Conservation (phyloP, 78 protist species). For the Chrysochromulina tobinii region DNA sequence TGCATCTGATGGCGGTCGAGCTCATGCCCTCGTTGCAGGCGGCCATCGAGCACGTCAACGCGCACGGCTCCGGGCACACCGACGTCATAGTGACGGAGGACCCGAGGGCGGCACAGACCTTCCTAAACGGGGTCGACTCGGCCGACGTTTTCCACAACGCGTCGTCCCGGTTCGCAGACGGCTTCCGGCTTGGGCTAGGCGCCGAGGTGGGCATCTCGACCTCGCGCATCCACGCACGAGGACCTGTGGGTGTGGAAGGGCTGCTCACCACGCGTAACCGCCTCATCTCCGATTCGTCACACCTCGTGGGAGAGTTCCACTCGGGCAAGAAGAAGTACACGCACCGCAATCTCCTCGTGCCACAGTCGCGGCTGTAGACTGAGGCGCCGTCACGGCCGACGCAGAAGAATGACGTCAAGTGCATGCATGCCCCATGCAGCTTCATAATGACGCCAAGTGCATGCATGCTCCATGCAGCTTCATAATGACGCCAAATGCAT, state of each 20-base stretch:
- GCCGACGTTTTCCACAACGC: constrained; percentile 87
- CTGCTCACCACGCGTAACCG: background rate
- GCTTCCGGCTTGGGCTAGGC: constrained; percentile 42
- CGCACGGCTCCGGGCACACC: constrained; percentile 79
- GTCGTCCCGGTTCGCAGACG: constrained; percentile 43
- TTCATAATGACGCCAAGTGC: too few species aligned
- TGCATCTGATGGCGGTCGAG: constrained; percentile 17
- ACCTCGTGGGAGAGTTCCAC: background rate
- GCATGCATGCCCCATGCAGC: too few species aligned
- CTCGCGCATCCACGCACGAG: constrained; percentile 20
- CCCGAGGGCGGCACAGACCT: background rate
- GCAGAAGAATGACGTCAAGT: too few species aligned
- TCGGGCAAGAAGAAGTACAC: background rate
- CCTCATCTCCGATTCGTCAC: background rate
- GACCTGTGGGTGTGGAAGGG: constrained; percentile 53
- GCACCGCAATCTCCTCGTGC: background rate
- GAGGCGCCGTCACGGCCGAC: too few species aligned
- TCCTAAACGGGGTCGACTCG: constrained; percentile 62
- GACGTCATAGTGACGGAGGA: constrained; percentile 75
- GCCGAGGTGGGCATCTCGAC: constrained; percentile 51
- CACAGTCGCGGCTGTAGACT: too few species aligned
- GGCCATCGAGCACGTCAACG: constrained; percentile 77
- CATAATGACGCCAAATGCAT: too few species aligned
- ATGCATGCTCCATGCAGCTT: too few species aligned
- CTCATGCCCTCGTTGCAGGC: constrained; percentile 41